phyloP scores from a whole-genome alignment of 108 stramenopile genomes.

The Conticribra weissflogii region DNA sequence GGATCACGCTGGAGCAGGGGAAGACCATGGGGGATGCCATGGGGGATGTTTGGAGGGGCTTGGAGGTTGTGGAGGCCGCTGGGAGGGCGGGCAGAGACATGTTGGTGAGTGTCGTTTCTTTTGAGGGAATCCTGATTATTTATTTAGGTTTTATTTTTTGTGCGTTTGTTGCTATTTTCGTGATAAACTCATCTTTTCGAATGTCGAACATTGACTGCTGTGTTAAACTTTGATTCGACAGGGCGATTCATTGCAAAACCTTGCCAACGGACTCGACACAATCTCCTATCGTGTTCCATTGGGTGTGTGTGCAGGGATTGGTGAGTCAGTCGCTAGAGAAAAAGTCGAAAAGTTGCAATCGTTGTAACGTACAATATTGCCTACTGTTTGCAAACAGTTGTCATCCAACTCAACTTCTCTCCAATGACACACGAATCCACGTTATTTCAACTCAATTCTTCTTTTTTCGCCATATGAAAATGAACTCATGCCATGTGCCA shows the following conservation, averaged over 20 bases:
- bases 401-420: neutral
- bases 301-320: slow-evolving; percentile 92
- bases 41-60: slow-evolving; percentile 95
- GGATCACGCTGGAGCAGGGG: slow-evolving; percentile 78
- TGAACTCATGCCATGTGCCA: too few relatives aligned
- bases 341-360: too few relatives aligned
- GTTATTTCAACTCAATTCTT: neutral
- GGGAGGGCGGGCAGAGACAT: slow-evolving; percentile 33
- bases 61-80: slow-evolving; percentile 93
- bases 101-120: slow-evolving; percentile 27
- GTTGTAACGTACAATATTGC: too few relatives aligned
- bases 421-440: neutral
- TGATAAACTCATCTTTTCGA: neutral
- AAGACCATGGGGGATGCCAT: slow-evolving; percentile 78
- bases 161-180: neutral
- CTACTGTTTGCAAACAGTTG: too few relatives aligned
- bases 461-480: neutral
- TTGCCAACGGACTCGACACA: slow-evolving; percentile 81
- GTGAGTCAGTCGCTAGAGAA: slow-evolving; percentile 3
- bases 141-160: slow-evolving; percentile 19
- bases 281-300: slow-evolving; percentile 90
- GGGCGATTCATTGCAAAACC: slow-evolving; percentile 87
- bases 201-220: slow-evolving; percentile 61
- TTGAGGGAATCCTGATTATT: neutral
- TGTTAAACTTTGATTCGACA: slow-evolving; percentile 2